A percentile compares a stretch with the other conserved stretches of the same genome.
Evolutionary conservation across 1,284 basidiomycete genomes (phyloP).

Genomic region (Tilletiopsis washingtonensis): DNA sequence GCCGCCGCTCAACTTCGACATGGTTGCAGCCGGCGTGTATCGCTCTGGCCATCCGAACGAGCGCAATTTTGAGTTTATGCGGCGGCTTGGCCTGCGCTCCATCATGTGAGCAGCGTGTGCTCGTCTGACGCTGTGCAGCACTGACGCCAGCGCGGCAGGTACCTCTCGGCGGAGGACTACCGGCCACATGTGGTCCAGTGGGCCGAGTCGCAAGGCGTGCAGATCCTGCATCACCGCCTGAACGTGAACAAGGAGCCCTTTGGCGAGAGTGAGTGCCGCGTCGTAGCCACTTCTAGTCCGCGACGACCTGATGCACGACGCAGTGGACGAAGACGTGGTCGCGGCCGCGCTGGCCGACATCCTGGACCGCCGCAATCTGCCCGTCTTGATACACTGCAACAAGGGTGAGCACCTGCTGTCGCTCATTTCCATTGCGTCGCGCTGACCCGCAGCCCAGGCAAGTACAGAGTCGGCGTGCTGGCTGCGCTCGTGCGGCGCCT

Average conservation of each 20-base stretch:
- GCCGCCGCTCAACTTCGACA: constrained; percentile 45
- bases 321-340: constrained; percentile 35
- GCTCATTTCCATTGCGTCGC: background rate
- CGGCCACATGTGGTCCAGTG: constrained; percentile 31
- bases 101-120: constrained; percentile 27
- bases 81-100: constrained; percentile 31
- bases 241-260: constrained; percentile 46
- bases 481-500: constrained; percentile 37
- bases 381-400: constrained; percentile 45
- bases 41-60: constrained; percentile 45
- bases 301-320: background rate
- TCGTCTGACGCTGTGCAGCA: background rate
- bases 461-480: constrained; percentile 42
- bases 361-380: constrained; percentile 29
- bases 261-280: constrained; percentile 24
- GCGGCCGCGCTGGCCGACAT: constrained; percentile 24
- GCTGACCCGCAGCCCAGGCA: background rate
- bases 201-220: constrained; percentile 20
- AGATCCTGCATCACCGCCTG: constrained; percentile 33
- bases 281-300: background rate
- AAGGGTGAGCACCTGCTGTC: constrained; percentile 18
- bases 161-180: constrained; percentile 41
- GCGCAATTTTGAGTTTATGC: constrained; percentile 42
- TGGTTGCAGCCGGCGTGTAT: constrained; percentile 40
- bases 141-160: constrained; percentile 6